Base-by-base conservation (phyloP, 192 early-diverging fungal species). In the Coemansia sp. region DNA sequence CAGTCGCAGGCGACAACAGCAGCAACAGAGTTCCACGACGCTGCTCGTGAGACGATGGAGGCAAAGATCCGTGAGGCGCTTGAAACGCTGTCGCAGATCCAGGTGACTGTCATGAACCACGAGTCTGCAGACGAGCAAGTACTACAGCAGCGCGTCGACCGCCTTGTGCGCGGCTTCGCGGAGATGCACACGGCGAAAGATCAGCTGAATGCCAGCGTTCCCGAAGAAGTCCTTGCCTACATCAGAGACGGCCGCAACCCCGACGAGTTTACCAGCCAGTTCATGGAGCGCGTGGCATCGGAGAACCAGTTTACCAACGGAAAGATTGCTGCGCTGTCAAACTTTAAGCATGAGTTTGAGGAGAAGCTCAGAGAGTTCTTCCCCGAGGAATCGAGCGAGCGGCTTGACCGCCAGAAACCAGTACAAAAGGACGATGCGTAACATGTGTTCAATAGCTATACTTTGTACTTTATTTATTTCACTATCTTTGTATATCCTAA, bases 251-350 rank as follows among this genome's bases (percentile, higher is more conserved):
- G 71, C 9, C 66, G 75, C 12, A 82, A 82, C 33, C 79, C 79
- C 2, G 75, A 82, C 53, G 75, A 73, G 51, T 82, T 82, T 51
- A 82, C 79, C n/a, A 77, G 71, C 58, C 64, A 77, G 69, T 82
- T 82, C 40, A 71, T 69, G 55, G 79, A 82, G 58, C 70, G 75
- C n/a, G 65, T 82, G 18, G 75, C 75, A 6, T 71, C 74, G 12
- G 79, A 82, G 63, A 76, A 77, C 66, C 79, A 82, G 68, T 82
- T 82, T 28, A 77, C 79, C 8, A 72, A 82, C 30, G 75, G 75
- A 52, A 82, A 82, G 68, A 82, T 81, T 20, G 49, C 77, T 4
- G 77, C 77, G 6, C 56, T 79, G 68, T 74, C 66, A 6, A 79
- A 71, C 65, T 79, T 79, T 37, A 74, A 74, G 65, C 67, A 71